Base-by-base conservation (phyloP, 345 rosid species). In the Sisymbrium irio region DNA sequence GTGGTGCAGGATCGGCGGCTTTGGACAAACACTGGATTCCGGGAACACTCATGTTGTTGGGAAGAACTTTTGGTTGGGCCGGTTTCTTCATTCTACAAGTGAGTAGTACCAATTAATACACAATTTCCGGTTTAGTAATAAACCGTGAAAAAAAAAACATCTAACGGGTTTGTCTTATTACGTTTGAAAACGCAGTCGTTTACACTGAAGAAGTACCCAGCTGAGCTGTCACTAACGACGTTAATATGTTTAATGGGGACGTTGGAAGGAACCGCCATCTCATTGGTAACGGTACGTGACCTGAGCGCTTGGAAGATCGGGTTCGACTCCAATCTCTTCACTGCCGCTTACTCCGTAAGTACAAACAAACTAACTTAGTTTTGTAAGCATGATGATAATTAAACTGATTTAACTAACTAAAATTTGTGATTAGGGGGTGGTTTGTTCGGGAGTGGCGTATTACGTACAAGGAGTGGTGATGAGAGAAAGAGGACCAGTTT, bases 361-460 rank as follows among this genome's bases (percentile, higher is more conserved):
- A 45, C 3, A 53, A 9, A 46, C 1, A 42, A 14, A 5, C 25
- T 3, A 56, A 30, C 39, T 45, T 11, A 39, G 1, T 14, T 33
- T 51, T 5, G 6, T 17, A 60, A 0, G 17, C 3, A 6, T 69
- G 30, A 11, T 59, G 25, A 35, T 35, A 32, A 35, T 7, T 15
- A 0, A 35, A n/a, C 9, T 9, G 40, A 6, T 7, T 17, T 15
- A n/a, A 4, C 4, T 47, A 18, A 17, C 6, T 46, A 50, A 28
- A 42, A 51, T 12, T 62, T n/a, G 63, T 71, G 67, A 27, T 53
- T 55, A 94, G 99, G 99, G 99, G 19, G 82, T 95, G 63, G 83
- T 91, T 27, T 92, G 99, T 83, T 95, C 99, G 53, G 97, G 97
- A 59, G 63, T 87, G 6, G 96, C 99, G 17, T 95, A 85, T 62